A percentile compares a stretch with the other conserved stretches of the same genome.
These are phyloP conservation scores for Ustilago shanxiensis DNA, from an alignment of 1,284 basidiomycete genomes.

Conservation along the genomic window DNA sequence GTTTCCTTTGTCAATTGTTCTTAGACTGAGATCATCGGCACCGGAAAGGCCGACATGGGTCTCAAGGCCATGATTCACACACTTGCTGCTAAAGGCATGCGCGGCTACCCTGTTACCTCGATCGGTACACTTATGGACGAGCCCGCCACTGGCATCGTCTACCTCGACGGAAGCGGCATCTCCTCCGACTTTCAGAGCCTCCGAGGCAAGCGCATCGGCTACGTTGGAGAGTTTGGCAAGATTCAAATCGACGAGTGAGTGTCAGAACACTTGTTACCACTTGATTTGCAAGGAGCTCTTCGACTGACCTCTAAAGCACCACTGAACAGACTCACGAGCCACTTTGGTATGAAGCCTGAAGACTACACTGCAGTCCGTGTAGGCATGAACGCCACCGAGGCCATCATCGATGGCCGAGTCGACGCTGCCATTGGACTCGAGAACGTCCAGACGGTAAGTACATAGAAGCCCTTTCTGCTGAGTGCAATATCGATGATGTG, in stretches of 20 bases:
- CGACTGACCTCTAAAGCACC: too few species aligned
- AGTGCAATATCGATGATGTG: too few species aligned
- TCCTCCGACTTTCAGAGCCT: slow-evolving; percentile 70
- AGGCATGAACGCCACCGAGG: slow-evolving; percentile 71
- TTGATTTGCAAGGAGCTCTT: background rate
- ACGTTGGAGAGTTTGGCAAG: slow-evolving; percentile 72
- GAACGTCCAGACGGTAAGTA: slow-evolving; percentile 68
- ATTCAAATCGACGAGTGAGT: slow-evolving; percentile 69
- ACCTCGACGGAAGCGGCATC: slow-evolving; percentile 70
- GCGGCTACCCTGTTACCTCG: slow-evolving; percentile 70
- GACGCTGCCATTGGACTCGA: slow-evolving; percentile 71
- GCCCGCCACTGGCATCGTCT: slow-evolving; percentile 71
- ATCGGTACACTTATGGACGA: slow-evolving; percentile 71
- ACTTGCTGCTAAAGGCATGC: slow-evolving; percentile 69
- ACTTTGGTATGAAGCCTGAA: slow-evolving; percentile 64
- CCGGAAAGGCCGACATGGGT: slow-evolving; percentile 70
- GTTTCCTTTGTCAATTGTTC: background rate
- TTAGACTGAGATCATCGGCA: slow-evolving; percentile 68
- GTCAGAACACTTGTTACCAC: background rate
- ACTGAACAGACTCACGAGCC: slow-evolving; percentile 46
- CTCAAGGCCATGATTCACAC: slow-evolving; percentile 71
- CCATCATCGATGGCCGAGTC: slow-evolving; percentile 70
- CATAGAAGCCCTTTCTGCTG: background rate
- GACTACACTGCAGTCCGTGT: slow-evolving; percentile 71
- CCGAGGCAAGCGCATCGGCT: slow-evolving; percentile 71